Conservation (phyloP, 108 stramenopile genomes). For the Cyclotella cryptica region DNA sequence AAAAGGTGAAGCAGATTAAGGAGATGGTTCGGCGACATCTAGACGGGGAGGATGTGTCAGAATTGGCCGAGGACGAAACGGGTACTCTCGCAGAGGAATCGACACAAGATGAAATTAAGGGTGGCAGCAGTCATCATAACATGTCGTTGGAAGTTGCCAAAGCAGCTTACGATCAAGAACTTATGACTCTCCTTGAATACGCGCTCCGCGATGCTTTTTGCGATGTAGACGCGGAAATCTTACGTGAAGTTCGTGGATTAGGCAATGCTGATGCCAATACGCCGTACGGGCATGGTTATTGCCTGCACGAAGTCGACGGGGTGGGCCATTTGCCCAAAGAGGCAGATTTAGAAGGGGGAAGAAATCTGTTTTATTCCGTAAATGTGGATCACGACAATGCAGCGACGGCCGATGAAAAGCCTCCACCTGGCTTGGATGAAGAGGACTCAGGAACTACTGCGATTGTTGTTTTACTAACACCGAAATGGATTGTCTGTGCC, state of each 20-base stretch:
- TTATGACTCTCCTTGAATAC: slow-evolving; percentile 52
- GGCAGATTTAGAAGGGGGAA: too few relatives aligned
- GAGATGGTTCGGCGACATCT: slow-evolving; percentile 30
- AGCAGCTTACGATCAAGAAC: slow-evolving; percentile 37
- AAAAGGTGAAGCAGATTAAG: slow-evolving; percentile 40
- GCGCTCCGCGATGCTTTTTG: slow-evolving; percentile 66
- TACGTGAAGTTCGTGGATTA: slow-evolving; percentile 35
- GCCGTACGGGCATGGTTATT: slow-evolving; percentile 36
- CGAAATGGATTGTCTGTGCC: slow-evolving; percentile 88
- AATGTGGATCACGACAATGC: neutral
- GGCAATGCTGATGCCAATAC: slow-evolving; percentile 40
- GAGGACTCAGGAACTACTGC: slow-evolving; percentile 90
- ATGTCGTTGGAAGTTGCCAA: slow-evolving; percentile 22
- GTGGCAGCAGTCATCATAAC: neutral
- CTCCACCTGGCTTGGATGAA: slow-evolving; percentile 11
- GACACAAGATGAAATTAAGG: neutral
- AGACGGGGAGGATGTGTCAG: slow-evolving; percentile 11
- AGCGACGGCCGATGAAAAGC: too few relatives aligned
- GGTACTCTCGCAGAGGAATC: neutral
- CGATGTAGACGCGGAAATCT: slow-evolving; percentile 69
- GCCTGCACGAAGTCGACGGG: neutral
- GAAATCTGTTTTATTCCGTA: neutral
- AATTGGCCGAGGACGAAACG: neutral
- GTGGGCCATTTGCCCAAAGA: neutral
- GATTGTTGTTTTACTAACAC: slow-evolving; percentile 83